Percentiles rank a stretch among this genome's conserved stretches.
Evolutionary conservation across 768 basidiomycete genomes (phyloP).

Genomic region (Cystobasidium ongulense): DNA sequence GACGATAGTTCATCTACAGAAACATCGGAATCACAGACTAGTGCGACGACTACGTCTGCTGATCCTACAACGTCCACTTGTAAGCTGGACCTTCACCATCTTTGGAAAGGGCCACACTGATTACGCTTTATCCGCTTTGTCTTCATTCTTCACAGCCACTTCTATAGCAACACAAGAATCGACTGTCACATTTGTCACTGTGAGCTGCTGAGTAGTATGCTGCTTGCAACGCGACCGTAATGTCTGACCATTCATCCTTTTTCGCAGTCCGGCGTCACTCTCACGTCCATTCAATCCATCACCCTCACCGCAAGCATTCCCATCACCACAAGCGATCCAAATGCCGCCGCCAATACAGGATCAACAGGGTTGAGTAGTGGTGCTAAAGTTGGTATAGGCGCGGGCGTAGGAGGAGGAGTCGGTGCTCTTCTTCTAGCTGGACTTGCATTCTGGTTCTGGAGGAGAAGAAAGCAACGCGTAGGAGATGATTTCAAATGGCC

Average conservation of each 20-base stretch:
- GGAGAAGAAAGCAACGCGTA: conserved; percentile 13
- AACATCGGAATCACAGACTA: background rate
- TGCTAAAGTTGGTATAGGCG: conserved; percentile 13
- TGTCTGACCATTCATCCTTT: background rate
- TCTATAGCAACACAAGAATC: background rate
- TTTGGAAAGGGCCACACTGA: too few species aligned
- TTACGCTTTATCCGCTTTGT: background rate
- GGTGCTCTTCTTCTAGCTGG: background rate
- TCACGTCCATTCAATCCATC: conserved; percentile 23
- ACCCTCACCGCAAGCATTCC: conserved; percentile 15
- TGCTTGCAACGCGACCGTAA: too few species aligned
- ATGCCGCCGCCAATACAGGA: background rate
- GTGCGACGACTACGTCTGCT: background rate
- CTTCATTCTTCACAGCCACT: background rate
- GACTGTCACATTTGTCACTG: conserved; percentile 21
- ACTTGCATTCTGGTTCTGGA: conserved; percentile 10
- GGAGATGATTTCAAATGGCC: conserved; percentile 30
- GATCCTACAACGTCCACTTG: background rate
- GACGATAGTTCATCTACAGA: background rate
- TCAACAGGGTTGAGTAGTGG: background rate
- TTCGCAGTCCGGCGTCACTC: conserved; percentile 14
- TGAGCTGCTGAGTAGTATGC: background rate
- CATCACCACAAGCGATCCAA: background rate
- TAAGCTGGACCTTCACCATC: too few species aligned
- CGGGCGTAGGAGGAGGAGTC: background rate